Evolutionary conservation across 1,284 basidiomycete species (phyloP).

Genomic region (Taiwanofungus camphoratus): DNA sequence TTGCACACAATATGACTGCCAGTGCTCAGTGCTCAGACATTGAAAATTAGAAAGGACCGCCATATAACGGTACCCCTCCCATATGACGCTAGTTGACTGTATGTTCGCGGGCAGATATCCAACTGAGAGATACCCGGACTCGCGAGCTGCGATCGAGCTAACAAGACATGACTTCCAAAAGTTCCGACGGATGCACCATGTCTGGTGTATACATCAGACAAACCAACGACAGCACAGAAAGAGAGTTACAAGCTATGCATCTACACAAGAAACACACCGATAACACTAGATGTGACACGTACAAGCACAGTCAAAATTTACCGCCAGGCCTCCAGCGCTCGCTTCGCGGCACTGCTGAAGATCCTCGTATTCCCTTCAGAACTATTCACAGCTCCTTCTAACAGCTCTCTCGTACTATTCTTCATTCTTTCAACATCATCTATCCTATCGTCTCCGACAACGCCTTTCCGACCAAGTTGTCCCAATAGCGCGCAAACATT

Average conservation of each 20-base stretch:
- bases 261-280: not conserved
- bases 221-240: not conserved
- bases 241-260: slow-evolving; percentile 1
- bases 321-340: slow-evolving; percentile 26
- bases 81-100: too few species aligned
- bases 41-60: too few species aligned
- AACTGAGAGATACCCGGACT: too few species aligned
- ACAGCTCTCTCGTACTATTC: slow-evolving; percentile 40
- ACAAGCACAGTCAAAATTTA: slow-evolving; percentile 4
- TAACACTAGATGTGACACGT: not conserved
- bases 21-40: too few species aligned
- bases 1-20: too few species aligned
- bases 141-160: too few species aligned
- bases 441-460: slow-evolving; percentile 30
- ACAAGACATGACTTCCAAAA: too few species aligned
- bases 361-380: slow-evolving; percentile 14
- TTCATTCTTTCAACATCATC: slow-evolving; percentile 44
- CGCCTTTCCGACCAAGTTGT: slow-evolving; percentile 50
- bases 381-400: slow-evolving; percentile 34
- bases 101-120: too few species aligned
- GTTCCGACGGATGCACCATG: too few species aligned
- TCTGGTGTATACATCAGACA: too few species aligned
- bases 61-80: too few species aligned
- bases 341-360: slow-evolving; percentile 21
- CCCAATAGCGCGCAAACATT: slow-evolving; percentile 69